phyloP scores from a whole-genome alignment of 129 eudicot species.

The Daucus carota region DNA sequence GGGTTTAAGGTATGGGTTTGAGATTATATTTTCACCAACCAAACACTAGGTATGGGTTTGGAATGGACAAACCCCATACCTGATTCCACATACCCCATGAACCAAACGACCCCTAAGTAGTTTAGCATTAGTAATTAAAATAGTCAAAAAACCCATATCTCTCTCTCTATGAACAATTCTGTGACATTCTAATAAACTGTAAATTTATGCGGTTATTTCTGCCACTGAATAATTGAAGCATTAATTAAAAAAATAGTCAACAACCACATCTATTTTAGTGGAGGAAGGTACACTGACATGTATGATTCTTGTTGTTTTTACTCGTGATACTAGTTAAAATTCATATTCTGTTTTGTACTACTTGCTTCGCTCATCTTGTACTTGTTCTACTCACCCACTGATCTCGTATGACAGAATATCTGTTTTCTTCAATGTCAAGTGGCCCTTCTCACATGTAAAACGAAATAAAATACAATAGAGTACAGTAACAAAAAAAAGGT shows the following conservation, averaged over 20 bases:
- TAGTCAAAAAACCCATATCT: no score
- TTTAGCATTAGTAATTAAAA: no score
- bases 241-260: neutral
- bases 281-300: slow-evolving; percentile 5
- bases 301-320: neutral
- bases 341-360: neutral
- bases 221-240: neutral
- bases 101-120: no score
- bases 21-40: no score
- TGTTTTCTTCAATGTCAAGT: slow-evolving; percentile 5
- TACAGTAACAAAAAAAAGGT: neutral
- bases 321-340: neutral
- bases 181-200: neutral
- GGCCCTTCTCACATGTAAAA: neutral
- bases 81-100: no score
- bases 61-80: no score
- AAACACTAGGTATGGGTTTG: no score
- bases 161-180: no score
- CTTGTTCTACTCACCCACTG: neutral
- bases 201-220: neutral
- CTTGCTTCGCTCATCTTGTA: slow-evolving; percentile 1
- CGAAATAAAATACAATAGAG: neutral
- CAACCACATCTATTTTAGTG: slow-evolving; percentile 1
- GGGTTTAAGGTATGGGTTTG: no score
- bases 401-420: neutral